Evolutionary conservation across 2,329 filamentous ascomycete genomes (phyloP).

Genomic region (Paradendryphiella salina): DNA sequence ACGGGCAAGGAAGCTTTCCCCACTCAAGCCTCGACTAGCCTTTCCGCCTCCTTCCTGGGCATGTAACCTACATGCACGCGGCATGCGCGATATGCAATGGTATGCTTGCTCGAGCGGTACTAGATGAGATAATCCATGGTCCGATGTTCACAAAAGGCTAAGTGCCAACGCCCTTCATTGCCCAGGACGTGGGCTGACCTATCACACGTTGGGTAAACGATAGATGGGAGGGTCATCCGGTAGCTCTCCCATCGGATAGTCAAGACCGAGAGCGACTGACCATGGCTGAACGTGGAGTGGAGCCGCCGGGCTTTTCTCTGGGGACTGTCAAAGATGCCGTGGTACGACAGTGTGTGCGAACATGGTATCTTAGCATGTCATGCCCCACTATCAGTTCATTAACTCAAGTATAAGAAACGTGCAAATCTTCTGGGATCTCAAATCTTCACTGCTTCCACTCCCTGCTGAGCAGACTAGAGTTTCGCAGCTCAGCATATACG

Average conservation of each 20-base stretch:
- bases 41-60: conserved; percentile 13
- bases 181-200: conserved; percentile 2
- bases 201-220: background rate
- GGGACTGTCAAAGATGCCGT: conserved; percentile 2
- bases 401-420: conserved; percentile 6
- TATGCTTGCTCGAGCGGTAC: background rate
- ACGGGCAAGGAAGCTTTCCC: conserved; percentile 24
- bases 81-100: background rate
- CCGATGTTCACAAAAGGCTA: conserved; percentile 1
- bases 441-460: conserved; percentile 5
- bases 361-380: conserved; percentile 5
- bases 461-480: conserved; percentile 2
- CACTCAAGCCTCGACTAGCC: conserved; percentile 20
- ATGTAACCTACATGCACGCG: conserved; percentile 15
- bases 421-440: background rate
- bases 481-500: conserved; percentile 2
- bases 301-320: conserved; percentile 3
- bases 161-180: conserved; percentile 5
- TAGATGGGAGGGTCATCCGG: conserved; percentile 6
- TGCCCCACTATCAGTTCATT: conserved; percentile 3
- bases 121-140: conserved; percentile 4
- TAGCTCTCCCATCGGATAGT: background rate
- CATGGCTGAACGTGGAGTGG: conserved; percentile 5
- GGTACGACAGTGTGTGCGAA: background rate
- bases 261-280: background rate